These are phyloP conservation scores for Limonomyces culmigenus DNA, from an alignment of 1,284 basidiomycete species.

Conservation along the genomic window DNA sequence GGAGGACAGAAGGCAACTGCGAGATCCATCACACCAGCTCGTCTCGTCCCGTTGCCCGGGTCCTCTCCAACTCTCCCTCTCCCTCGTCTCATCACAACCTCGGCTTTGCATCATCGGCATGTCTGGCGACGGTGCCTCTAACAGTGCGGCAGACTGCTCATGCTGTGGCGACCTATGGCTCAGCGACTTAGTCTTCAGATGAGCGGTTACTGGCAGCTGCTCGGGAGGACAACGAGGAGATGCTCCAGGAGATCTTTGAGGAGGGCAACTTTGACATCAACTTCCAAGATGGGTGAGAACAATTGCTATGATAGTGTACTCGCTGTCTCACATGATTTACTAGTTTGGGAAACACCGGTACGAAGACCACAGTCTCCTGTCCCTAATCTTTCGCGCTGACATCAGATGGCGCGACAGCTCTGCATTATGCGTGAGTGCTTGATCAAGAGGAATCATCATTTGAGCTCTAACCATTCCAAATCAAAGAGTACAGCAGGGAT, in stretches of 20 bases:
- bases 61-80: not conserved
- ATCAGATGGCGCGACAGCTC: slow-evolving; percentile 25
- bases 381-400: not conserved
- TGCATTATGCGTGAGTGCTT: slow-evolving; percentile 63
- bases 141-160: not conserved
- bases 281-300: slow-evolving; percentile 53
- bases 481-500: slow-evolving; percentile 33
- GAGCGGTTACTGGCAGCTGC: slow-evolving; percentile 63
- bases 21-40: not conserved
- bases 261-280: slow-evolving; percentile 53
- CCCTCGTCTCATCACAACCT: not conserved
- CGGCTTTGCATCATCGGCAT: not conserved
- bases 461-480: not conserved
- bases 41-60: not conserved
- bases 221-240: slow-evolving; percentile 56
- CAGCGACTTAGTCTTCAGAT: slow-evolving; percentile 25
- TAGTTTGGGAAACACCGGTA: slow-evolving; percentile 63
- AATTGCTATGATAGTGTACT: not conserved
- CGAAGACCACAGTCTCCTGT: slow-evolving; percentile 5
- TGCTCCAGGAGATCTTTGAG: slow-evolving; percentile 45
- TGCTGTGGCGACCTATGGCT: not conserved
- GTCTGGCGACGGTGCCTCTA: not conserved
- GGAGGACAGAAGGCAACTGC: not conserved
- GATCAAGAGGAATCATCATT: not conserved
- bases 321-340: too few species aligned